Evolutionary conservation across 2,329 filamentous ascomycete species (phyloP).

Genomic region (Chalaropsis ovoidea): DNA sequence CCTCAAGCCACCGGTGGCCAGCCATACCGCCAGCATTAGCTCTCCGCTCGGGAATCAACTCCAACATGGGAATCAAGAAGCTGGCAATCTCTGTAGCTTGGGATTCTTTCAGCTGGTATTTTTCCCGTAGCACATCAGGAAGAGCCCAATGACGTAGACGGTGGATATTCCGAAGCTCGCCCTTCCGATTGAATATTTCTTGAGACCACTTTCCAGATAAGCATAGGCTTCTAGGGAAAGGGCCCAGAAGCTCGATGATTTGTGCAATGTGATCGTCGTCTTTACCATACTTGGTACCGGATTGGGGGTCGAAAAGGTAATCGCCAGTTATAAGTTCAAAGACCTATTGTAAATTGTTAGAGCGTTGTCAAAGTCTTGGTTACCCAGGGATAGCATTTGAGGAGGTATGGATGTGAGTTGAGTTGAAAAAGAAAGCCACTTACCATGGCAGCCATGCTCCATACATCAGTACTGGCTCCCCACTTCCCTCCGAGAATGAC

Average conservation of each 20-base stretch:
- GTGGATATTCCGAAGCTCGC: conserved; percentile 94
- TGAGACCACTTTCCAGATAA: conserved; percentile 93
- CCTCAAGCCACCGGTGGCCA: conserved; percentile 68
- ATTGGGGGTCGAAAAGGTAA: conserved; percentile 96
- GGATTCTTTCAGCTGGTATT: conserved; percentile 85
- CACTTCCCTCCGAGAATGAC: conserved; percentile 95
- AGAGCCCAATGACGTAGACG: conserved; percentile 91
- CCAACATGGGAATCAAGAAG: conserved; percentile 84
- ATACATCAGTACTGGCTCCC: conserved; percentile 98
- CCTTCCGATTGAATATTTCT: conserved; percentile 97
- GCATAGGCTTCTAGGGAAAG: conserved; percentile 85
- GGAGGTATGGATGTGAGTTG: not conserved
- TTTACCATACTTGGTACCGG: conserved; percentile 97
- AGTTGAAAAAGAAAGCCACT: conserved; percentile 29
- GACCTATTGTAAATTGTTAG: conserved; percentile 45
- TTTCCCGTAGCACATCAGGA: conserved; percentile 84
- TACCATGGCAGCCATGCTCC: conserved; percentile 99
- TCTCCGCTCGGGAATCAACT: conserved; percentile 74
- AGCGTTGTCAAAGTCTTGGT: conserved; percentile 13
- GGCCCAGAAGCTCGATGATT: conserved; percentile 91
- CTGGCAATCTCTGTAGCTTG: conserved; percentile 68
- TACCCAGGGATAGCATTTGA: not conserved
- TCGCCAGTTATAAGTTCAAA: conserved; percentile 98
- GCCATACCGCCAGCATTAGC: conserved; percentile 96
- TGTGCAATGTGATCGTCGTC: conserved; percentile 99